Evolutionary conservation across 106 monocot species (phyloP), one percentile per base, ranked within the genome.

Genomic region (Dendrobium huoshanense): DNA sequence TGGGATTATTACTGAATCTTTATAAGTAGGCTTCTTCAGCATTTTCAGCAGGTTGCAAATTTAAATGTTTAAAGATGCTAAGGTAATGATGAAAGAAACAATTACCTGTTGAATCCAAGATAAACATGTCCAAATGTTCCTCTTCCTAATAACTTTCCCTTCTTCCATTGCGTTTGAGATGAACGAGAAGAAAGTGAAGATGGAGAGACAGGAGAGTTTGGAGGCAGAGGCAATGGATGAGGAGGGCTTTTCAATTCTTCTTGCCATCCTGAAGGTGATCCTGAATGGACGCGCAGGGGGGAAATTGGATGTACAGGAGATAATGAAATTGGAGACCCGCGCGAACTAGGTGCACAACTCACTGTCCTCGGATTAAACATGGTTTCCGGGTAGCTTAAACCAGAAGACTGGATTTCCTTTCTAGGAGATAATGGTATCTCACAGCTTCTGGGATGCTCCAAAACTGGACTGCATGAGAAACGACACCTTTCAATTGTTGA

Each of bases 71-170:
- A 68, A 20, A 31, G 17, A 27, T 68, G 68, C 31, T 68, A 68
- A 10, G 13, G 29, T 27, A 13, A 15, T 19, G 13, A 70, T 37
- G 70, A 19, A 70, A 37, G 27, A 74, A n/a, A 42, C 9, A 20
- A 74, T 20, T 77, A 91, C 91, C 91, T 87, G 83, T 88, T 88
- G 47, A 91, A 91, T 73, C 91, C 91, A 72, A 82, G 82, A 75
- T 87, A 91, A 58, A 91, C 88, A 81, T 87, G 81, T 17, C 91
- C 91, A 85, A 88, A 91, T 9, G 88, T 88, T 80, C 91, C 91
- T 37, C 88, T 84, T 19, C 91, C 88, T 18, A 91, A 49, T 67
- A 91, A 82, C 83, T 83, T 91, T 59, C 91, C 91, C 67, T 91
- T 91, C 79, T 85, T 88, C 91, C 91, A 91, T 29, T 85, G 83